Conservation (phyloP, 176 grass and related monocot species). For the Raddia distichophylla region DNA sequence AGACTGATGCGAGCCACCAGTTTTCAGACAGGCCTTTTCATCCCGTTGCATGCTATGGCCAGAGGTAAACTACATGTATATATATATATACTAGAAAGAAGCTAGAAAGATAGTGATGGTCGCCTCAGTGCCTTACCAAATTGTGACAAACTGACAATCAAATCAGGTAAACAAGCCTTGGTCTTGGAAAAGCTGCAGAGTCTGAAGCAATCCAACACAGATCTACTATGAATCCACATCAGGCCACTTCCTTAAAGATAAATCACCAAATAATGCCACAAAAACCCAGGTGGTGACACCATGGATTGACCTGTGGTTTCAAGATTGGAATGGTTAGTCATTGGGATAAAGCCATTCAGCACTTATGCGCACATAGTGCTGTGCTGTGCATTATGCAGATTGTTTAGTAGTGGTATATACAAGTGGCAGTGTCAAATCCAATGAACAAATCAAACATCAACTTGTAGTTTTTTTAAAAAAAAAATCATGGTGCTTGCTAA, state of each 20-base stretch:
- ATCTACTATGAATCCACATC: slow-evolving; percentile 24
- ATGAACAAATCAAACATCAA: background rate
- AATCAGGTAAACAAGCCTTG: background rate
- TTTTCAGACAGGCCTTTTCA: background rate
- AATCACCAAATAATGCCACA: slow-evolving; percentile 24
- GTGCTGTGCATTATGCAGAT: slow-evolving; percentile 18
- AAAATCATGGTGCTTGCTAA: no score
- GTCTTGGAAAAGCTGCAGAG: background rate
- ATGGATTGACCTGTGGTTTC: background rate
- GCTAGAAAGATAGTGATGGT: background rate
- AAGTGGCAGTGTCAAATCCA: slow-evolving; percentile 19
- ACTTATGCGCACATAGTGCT: slow-evolving; percentile 12
- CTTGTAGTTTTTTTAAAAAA: no score
- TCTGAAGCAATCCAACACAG: background rate
- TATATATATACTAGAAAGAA: no score
- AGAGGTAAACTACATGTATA: no score
- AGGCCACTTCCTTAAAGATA: slow-evolving; percentile 11
- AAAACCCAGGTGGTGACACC: background rate
- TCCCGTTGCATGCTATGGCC: background rate
- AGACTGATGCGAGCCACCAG: background rate
- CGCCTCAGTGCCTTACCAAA: background rate
- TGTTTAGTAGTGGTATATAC: slow-evolving; percentile 22
- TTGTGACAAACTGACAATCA: background rate
- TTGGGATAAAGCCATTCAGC: slow-evolving; percentile 14
- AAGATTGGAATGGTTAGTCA: slow-evolving; percentile 28